Percentiles rank a stretch among this genome's conserved stretches.
phyloP scores from a whole-genome alignment of 2,329 filamentous ascomycete genomes.

The Magnaporthiopsis poae region DNA sequence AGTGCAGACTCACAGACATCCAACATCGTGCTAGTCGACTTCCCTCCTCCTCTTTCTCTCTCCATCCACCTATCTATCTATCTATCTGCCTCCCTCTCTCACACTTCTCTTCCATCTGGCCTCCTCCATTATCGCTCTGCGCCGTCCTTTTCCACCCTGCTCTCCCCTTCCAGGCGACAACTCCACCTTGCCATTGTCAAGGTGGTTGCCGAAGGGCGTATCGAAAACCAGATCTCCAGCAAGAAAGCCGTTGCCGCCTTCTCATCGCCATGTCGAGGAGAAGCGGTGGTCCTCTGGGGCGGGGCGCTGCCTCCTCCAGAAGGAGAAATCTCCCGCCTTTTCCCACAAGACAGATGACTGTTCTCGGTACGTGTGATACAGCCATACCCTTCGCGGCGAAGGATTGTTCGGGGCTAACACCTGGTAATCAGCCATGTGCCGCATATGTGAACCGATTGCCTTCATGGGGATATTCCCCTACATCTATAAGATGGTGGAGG shows the following conservation, averaged over 20 bases:
- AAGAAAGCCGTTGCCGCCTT: neutral
- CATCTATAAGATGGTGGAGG: slow-evolving; percentile 93
- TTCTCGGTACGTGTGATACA: slow-evolving; percentile 24
- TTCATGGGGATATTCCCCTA: slow-evolving; percentile 99
- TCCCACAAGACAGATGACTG: slow-evolving; percentile 27
- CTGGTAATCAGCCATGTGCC: slow-evolving; percentile 61
- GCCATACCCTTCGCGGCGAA: too few relatives aligned
- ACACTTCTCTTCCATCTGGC: neutral
- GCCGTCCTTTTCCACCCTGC: neutral
- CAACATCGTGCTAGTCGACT: neutral
- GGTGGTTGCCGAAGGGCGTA: neutral
- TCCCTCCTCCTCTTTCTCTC: neutral
- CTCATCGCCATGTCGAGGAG: neutral
- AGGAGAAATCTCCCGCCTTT: slow-evolving; percentile 22
- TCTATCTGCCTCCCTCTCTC: neutral
- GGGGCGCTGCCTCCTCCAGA: neutral
- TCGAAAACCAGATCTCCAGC: neutral
- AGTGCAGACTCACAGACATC: neutral
- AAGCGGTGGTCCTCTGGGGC: neutral
- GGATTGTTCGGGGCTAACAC: neutral
- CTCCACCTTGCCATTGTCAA: neutral
- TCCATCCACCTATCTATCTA: too few relatives aligned
- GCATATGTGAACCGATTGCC: slow-evolving; percentile 95
- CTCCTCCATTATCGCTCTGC: neutral
- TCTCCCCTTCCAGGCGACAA: neutral